Evolutionary conservation across 257 asterid species (phyloP), one percentile per base, ranked within the genome.

Genomic region (Fraxinus cuspidata): DNA sequence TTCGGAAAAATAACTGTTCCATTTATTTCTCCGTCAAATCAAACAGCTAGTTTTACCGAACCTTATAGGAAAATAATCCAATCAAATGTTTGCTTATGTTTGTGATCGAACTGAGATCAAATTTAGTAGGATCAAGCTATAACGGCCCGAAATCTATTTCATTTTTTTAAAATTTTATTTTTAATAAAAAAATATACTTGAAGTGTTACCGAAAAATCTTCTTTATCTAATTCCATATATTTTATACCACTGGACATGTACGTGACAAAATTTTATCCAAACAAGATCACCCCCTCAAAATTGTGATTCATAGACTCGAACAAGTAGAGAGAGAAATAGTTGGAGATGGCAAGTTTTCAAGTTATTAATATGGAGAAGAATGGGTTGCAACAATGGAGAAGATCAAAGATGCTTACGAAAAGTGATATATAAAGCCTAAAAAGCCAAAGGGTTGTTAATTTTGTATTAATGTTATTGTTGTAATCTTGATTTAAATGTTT

Each of bases 371-470:
- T 90, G 93, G 91, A 76, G 86, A 83, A 85, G 65, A 85, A 71
- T 88, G 93, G 74, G 65, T 84, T 60, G 85, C 85, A 4, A 83
- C 89, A 47, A 87, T 90, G 96, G 93, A 83, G 10, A 72, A 78
- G 58, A 90, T 88, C n/a, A 84, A 87, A 70, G 91, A 88, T 81
- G 95, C 95, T 74, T 90, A 91, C 72, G 90, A 87, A 69, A 88
- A 88, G 70, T 90, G 93, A 7, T 51, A 25, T 4, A 7, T 16
- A 47, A 44, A 44, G 28, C 23, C 31, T 11, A 4, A 12, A 2
- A 31, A 31, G 32, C 32, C 32, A 1, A 31, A 31, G 2, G 4
- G 7, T 15, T 73, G 25, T 53, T 73, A 7, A 51, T 4, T 70
- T 38, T 70, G n/a, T 71, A 40, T 34, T 71, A 71, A 49, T 77